phyloP scores from a whole-genome alignment of 169 alveolate genomes.

The Cryptosporidium bovis region DNA sequence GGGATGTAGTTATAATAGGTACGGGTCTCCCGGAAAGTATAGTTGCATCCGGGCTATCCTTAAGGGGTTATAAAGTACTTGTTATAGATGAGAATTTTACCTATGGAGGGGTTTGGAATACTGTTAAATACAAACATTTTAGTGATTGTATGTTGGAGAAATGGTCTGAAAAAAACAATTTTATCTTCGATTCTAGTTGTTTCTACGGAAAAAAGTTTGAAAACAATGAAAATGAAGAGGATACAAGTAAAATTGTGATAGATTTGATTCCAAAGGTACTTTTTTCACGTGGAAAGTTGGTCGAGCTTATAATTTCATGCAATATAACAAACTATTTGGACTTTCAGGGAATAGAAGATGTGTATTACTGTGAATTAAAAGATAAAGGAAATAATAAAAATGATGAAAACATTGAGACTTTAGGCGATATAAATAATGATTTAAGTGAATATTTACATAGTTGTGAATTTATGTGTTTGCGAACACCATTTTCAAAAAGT shows the following conservation, averaged over 20 bases:
- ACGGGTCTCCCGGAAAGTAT: slow-evolving; percentile 64
- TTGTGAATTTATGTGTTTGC: background rate
- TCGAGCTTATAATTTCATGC: slow-evolving; percentile 39
- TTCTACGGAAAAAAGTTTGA: slow-evolving; percentile 9
- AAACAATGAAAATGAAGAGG: background rate
- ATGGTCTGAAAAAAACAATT: background rate
- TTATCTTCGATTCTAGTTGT: slow-evolving; percentile 12
- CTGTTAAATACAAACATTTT: slow-evolving; percentile 10
- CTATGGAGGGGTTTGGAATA: slow-evolving; percentile 51
- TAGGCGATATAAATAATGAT: background rate
- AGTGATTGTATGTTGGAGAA: slow-evolving; percentile 36
- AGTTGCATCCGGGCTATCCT: slow-evolving; percentile 60
- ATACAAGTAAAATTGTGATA: background rate
- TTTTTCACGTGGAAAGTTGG: slow-evolving; percentile 39
- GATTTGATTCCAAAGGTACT: slow-evolving; percentile 52
- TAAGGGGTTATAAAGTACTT: slow-evolving; percentile 46
- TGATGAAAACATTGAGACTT: too few species aligned
- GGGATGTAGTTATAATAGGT: slow-evolving; percentile 54
- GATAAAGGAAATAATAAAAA: too few species aligned
- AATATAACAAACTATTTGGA: slow-evolving; percentile 41
- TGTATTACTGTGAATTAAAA: slow-evolving; percentile 9
- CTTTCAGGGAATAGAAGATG: slow-evolving; percentile 56
- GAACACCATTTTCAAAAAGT: slow-evolving; percentile 56
- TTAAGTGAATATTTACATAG: background rate
- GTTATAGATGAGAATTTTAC: slow-evolving; percentile 30